Conservation (phyloP, 2,329 filamentous ascomycete genomes). For the Myriangium duriaei region DNA sequence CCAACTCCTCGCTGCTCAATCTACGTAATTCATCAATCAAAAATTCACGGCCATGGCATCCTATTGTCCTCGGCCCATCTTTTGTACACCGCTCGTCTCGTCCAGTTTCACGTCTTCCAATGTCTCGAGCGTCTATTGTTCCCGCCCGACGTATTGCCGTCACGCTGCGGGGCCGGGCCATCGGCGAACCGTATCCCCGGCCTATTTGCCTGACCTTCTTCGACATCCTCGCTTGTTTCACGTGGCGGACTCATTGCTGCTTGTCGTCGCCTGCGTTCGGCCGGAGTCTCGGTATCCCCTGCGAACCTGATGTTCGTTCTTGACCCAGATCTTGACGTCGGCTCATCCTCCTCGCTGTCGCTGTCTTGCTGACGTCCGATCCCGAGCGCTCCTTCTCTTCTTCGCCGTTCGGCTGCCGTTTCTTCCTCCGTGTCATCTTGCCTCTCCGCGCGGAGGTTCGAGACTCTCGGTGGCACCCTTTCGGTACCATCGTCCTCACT, state of each 20-base stretch:
- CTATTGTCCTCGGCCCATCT: no score
- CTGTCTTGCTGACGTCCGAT: constrained; percentile 35
- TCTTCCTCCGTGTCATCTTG: constrained; percentile 39
- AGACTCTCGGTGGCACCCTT: constrained; percentile 20
- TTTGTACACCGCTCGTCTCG: no score
- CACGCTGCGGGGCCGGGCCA: constrained; percentile 18
- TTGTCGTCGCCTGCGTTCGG: constrained; percentile 9
- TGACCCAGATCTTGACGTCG: constrained; percentile 40
- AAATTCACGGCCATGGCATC: no score
- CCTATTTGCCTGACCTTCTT: constrained; percentile 18
- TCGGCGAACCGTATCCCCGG: constrained; percentile 53
- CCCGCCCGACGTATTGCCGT: no score
- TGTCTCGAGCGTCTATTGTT: no score
- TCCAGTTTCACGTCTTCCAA: no score
- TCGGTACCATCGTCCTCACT: constrained; percentile 28
- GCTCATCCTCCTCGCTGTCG: constrained; percentile 41
- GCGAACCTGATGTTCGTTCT: constrained; percentile 13
- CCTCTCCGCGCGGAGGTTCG: constrained; percentile 11
- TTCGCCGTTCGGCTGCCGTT: constrained; percentile 60
- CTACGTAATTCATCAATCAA: no score
- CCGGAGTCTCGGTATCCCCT: constrained; percentile 18
- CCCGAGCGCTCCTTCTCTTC: constrained; percentile 62
- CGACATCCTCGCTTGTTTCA: constrained; percentile 11
- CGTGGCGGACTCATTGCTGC: constrained; percentile 1
- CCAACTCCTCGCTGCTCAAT: no score